Evolutionary conservation across 305 asterid genomes (phyloP).

Genomic region (Solanum hybrid): DNA sequence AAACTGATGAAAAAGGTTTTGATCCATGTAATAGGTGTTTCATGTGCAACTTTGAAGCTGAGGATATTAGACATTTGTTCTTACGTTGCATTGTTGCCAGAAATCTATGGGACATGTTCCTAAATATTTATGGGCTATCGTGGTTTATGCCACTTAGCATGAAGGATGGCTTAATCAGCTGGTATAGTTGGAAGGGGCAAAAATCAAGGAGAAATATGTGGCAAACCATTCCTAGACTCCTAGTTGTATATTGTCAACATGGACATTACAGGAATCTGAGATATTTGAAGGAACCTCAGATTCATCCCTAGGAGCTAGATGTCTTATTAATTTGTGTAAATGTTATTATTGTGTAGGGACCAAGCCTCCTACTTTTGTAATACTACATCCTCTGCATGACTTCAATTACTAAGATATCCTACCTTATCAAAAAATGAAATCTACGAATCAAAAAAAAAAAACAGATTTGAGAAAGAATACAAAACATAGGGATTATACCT

Average conservation of each 20-base stretch:
- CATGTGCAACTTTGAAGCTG: background rate
- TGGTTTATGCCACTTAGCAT: background rate
- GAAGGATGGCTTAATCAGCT: background rate
- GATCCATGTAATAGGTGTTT: background rate
- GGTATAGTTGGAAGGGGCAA: background rate
- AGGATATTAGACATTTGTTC: background rate
- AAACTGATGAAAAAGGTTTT: background rate
- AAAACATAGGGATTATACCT: conserved; percentile 32
- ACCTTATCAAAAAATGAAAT: background rate
- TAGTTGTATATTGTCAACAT: background rate
- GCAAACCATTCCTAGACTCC: background rate
- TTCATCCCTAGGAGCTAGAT: background rate
- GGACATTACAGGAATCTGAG: background rate
- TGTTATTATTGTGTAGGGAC: background rate
- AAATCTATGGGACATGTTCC: background rate
- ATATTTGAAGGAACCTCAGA: background rate
- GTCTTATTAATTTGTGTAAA: background rate
- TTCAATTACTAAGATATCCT: background rate
- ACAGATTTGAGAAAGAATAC: background rate
- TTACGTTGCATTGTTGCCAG: background rate
- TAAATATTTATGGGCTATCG: background rate
- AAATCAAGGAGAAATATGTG: background rate
- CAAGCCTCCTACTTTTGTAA: background rate
- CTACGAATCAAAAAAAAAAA: background rate
- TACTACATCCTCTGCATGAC: background rate